phyloP scores from a whole-genome alignment of 2,329 filamentous ascomycete species.

The Colletotrichum trifolii region DNA sequence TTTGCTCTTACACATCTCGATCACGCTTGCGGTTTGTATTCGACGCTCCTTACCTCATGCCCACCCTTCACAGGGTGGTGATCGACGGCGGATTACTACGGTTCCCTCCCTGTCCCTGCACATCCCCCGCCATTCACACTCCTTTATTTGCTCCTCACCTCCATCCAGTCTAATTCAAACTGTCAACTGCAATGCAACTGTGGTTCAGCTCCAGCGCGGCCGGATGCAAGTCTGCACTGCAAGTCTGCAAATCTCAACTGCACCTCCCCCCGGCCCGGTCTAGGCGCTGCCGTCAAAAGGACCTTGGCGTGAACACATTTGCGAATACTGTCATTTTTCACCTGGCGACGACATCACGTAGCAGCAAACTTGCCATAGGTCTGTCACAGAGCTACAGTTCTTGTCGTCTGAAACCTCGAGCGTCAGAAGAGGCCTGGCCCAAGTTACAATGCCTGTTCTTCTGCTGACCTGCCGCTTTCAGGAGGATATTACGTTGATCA shows the following conservation, averaged over 20 bases:
- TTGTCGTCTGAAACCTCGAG: background rate
- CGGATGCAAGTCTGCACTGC: background rate
- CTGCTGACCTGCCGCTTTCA: conserved; percentile 8
- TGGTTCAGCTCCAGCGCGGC: background rate
- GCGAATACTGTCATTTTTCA: conserved; percentile 5
- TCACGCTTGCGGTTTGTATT: too few species aligned
- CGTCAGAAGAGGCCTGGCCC: conserved; percentile 1
- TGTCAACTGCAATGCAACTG: background rate
- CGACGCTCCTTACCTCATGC: background rate
- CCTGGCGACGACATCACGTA: conserved; percentile 6
- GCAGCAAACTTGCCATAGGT: conserved; percentile 1
- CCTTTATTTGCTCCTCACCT: conserved; percentile 20
- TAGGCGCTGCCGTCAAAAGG: background rate
- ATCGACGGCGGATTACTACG: conserved; percentile 6
- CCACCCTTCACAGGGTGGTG: conserved; percentile 1
- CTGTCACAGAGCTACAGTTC: background rate
- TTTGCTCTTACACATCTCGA: conserved; percentile 2
- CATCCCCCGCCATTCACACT: background rate
- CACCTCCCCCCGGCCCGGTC: background rate
- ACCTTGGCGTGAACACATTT: too few species aligned
- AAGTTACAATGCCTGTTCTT: background rate
- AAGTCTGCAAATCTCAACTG: conserved; percentile 12
- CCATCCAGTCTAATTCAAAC: background rate
- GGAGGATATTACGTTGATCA: conserved; percentile 13
- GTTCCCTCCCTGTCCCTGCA: conserved; percentile 17